Conservation (phyloP, 768 basidiomycete species). For the Suillus hirtellus region DNA sequence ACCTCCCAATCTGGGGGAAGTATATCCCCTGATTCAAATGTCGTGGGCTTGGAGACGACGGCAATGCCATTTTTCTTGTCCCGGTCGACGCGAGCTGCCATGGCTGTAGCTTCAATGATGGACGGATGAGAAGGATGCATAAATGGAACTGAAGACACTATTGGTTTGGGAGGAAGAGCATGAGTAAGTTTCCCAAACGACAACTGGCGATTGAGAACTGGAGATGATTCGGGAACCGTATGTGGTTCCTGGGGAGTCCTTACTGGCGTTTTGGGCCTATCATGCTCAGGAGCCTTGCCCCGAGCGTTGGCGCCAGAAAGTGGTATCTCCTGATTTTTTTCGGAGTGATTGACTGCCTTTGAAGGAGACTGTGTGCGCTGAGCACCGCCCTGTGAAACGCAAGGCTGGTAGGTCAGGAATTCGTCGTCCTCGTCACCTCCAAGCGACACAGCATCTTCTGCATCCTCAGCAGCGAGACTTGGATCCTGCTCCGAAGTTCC, state of each 20-base stretch:
- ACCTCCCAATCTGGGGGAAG: constrained; percentile 65
- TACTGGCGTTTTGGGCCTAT: constrained; percentile 10
- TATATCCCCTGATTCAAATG: constrained; percentile 30
- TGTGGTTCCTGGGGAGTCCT: constrained; percentile 12
- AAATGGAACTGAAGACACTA: constrained; percentile 50
- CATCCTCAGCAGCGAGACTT: constrained; percentile 38
- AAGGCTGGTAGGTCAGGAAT: constrained; percentile 46
- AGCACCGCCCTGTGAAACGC: constrained; percentile 29
- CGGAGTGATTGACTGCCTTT: constrained; percentile 15
- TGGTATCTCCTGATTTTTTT: constrained; percentile 19
- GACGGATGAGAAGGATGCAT: constrained; percentile 57
- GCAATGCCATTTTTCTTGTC: constrained; percentile 43
- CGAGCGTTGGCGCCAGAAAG: constrained; percentile 10
- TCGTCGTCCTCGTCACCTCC: constrained; percentile 74
- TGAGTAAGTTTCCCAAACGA: constrained; percentile 52
- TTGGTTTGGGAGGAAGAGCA: constrained; percentile 68
- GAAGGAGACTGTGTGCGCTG: constrained; percentile 22
- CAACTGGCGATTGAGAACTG: constrained; percentile 24
- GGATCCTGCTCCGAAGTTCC: constrained; percentile 47
- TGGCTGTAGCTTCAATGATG: constrained; percentile 61
- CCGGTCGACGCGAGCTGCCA: constrained; percentile 48
- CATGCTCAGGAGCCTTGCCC: constrained; percentile 15
- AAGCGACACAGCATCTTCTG: constrained; percentile 67
- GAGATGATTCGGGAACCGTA: constrained; percentile 24
- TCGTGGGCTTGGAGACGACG: constrained; percentile 19